Base-by-base conservation (phyloP, 352 stramenopile genomes). In the Phytophthora agathidicida region DNA sequence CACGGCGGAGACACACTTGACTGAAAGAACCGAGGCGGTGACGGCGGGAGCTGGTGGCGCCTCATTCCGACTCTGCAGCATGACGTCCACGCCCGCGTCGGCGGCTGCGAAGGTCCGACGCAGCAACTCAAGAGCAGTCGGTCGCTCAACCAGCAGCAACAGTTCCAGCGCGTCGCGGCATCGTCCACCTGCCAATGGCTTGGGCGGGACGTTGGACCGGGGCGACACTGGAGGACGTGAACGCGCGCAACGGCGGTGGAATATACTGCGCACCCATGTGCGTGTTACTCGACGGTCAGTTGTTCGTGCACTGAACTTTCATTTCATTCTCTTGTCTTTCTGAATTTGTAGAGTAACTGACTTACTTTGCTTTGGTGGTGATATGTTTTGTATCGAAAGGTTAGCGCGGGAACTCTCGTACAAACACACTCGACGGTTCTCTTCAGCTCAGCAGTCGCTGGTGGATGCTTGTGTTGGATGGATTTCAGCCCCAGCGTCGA, bases 201-300 rank as follows among this genome's bases (percentile, higher is more conserved):
- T n/a, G n/a, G n/a, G n/a, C n/a, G n/a, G n/a, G n/a, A n/a, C n/a
- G n/a, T n/a, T n/a, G n/a, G n/a, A 26, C 32, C 33, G 11, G 17
- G 41, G 17, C 9, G 54, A 57, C 36, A 23, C 31, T 2, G 24
- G 35, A 22, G 44, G 43, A 2, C 41, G 37, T 4, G 30, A 11
- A 28, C 75, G 24, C 55, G 78, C 53, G 13, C 73, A 66, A 7
- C 42, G 72, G 13, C 74, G 74, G 14, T 90, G 80, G 80, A 74
- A 74, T 11, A 49, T 88, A 28, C 61, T 90, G 30, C 77, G 79
- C 42, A 83, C 76, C 27, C 76, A 88, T 38, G 78, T 90, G 20
- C 80, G 80, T 47, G 82, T 84, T 58, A 83, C 75, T 19, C 77
- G 80, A 47, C 83, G 80, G 79, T 86, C 20, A 16, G 27, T 51